Base-by-base conservation (phyloP, 202 grass and related monocot species). In the Musa balbisiana region DNA sequence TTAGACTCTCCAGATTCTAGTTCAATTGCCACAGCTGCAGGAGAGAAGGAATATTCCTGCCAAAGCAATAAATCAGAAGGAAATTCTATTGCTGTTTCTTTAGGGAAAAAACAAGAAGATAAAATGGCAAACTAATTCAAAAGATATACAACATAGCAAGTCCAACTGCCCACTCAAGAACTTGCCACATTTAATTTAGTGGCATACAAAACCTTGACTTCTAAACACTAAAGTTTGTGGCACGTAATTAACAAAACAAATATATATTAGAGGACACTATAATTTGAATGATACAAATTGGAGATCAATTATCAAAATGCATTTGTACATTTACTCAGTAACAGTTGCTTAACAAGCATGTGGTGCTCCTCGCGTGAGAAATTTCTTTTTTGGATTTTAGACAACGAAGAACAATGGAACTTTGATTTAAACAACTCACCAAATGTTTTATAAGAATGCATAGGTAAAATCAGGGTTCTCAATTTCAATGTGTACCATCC, bases 21-120 rank as follows among this genome's bases (percentile, higher is more conserved):
- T 72, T 98, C 95, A 80, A 98, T 86, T 82, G 91, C 91, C 74
- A 92, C 78, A 53, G 91, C 78, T 79, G 88, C 70, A 11, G 95
- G 88, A 69, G 84, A 88, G 72, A 98, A 98, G 69, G 92, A 91
- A 94, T 94, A 98, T 75, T 98, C 95, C 95, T 98, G 73, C 51
- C 49, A 51, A 63, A 79, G 65, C 62, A 88, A 20, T 0, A 82
- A 25, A 73, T 78, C 67, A 53, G 3, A 55, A 67, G 15, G 9
- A n/a, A 24, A 53, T 21, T 65, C 16, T 24, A 66, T 21, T 65
- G 49, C 22, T 65, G 8, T 1, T 12, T 14, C 8, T 70, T 70
- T 70, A 14, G 15, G 26, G 25, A 43, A 67, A 67, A 10, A 10
- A 10, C 52, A 53, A 53, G 11, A 54, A 54, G 53, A 12, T 13